A percentile compares a stretch with the other conserved stretches of the same genome.
These are phyloP conservation scores for Penicillium sp. DNA, from an alignment of 2,329 filamentous ascomycete genomes.

Conservation along the genomic window DNA sequence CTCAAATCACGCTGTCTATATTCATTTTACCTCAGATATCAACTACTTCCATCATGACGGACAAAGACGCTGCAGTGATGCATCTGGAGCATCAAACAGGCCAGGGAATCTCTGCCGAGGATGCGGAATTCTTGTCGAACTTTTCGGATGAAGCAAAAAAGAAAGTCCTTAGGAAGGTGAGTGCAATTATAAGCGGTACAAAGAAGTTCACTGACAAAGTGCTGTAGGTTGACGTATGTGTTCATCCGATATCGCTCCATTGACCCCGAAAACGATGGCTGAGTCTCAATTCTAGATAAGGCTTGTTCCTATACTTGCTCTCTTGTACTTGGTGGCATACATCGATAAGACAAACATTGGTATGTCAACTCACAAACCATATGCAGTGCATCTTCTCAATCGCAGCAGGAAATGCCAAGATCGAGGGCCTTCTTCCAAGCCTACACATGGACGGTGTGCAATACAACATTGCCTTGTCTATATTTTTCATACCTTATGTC, in stretches of 20 bases:
- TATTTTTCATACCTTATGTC: slow-evolving; percentile 80
- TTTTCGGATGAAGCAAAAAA: slow-evolving; percentile 29
- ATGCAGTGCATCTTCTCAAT: background rate
- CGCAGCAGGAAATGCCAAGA: slow-evolving; percentile 54
- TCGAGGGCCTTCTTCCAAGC: slow-evolving; percentile 55
- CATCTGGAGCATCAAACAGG: slow-evolving; percentile 14
- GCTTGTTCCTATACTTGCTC: slow-evolving; percentile 18
- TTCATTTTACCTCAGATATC: background rate
- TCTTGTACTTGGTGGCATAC: slow-evolving; percentile 20
- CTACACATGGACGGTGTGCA: slow-evolving; percentile 60
- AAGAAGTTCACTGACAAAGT: background rate
- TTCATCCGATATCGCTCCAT: background rate
- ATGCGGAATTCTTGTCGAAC: slow-evolving; percentile 31
- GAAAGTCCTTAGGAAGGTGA: slow-evolving; percentile 20
- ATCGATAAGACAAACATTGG: slow-evolving; percentile 23
- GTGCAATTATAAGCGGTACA: background rate
- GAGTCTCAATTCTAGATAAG: background rate
- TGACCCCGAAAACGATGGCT: background rate
- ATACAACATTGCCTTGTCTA: slow-evolving; percentile 71
- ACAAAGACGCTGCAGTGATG: slow-evolving; percentile 15
- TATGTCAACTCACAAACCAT: background rate
- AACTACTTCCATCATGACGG: background rate
- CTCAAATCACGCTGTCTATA: background rate
- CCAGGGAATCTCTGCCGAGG: slow-evolving; percentile 18
- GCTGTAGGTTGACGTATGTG: background rate